phyloP scores from a whole-genome alignment of 164 flowering plant genomes.

The Nymphaea thermarum region DNA sequence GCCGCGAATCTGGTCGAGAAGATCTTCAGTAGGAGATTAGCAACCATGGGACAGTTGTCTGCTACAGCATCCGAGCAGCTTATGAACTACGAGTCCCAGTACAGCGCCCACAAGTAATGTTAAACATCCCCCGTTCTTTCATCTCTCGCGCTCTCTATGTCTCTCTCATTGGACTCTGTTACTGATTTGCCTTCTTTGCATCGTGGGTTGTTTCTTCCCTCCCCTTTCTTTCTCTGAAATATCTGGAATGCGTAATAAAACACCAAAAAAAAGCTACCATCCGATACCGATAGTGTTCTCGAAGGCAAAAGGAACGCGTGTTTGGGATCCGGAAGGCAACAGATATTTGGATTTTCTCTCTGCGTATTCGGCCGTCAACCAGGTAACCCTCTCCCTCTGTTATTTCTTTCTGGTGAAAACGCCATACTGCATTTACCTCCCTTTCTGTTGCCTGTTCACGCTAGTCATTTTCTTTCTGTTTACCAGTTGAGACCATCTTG shows the following conservation, averaged over 20 bases:
- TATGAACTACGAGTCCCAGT: conserved; percentile 41
- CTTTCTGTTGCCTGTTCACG: too few species aligned
- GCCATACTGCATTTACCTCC: too few species aligned
- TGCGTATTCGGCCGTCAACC: conserved; percentile 96
- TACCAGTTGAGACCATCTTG: too few species aligned
- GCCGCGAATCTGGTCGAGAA: neutral
- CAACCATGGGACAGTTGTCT: neutral
- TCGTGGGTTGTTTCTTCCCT: conserved; percentile 13
- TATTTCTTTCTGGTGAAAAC: too few species aligned
- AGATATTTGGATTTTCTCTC: conserved; percentile 85
- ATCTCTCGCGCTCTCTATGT: neutral
- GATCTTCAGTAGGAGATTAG: neutral
- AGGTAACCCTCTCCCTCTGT: conserved; percentile 27
- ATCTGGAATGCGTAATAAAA: neutral
- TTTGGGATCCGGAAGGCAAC: conserved; percentile 98
- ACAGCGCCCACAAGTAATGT: conserved; percentile 72
- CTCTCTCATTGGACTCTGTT: neutral
- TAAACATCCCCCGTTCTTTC: neutral
- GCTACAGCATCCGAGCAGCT: conserved; percentile 49
- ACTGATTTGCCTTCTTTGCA: neutral
- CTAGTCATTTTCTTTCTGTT: too few species aligned
- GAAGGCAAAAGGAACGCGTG: conserved; percentile 74
- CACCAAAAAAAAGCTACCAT: conserved; percentile 44
- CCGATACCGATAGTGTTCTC: conserved; percentile 92
- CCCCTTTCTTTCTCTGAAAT: too few species aligned